Evolutionary conservation across 2,329 filamentous ascomycete species (phyloP), one percentile per base, ranked within the genome.

Genomic region (Penicillium polonicum): DNA sequence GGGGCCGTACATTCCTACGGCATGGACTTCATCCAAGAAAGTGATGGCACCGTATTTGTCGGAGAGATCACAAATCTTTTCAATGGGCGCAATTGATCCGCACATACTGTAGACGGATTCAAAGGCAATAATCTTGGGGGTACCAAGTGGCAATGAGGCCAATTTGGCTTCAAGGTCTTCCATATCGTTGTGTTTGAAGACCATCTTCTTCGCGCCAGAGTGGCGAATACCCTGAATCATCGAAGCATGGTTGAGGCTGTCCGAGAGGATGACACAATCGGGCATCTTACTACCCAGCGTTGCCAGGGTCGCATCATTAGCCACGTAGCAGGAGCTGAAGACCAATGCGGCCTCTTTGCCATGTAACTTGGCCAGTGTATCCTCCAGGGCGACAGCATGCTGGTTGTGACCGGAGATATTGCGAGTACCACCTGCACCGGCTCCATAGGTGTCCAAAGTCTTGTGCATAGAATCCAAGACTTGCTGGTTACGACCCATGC

Each of bases 41-140:
- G 94, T 99, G 63, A 99, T 87, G 39, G 94, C 94, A 58, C 94
- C 94, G 74, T 99, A 99, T 80, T 96, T 97, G 62, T 97, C 92
- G 10, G 94, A 93, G 53, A 99, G 80, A 73, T 99, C 92, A 74
- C 93, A 97, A 61, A 99, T 97, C 72, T 88, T 88, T 78, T 92
- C 91, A 67, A 99, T 99, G 0, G 94, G 94, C 0, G 92, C 94
- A 72, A 99, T 91, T 17, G 92, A 96, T 62, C 94, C 94, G 73
- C 94, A 99, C 94, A 99, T 99, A 80, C 92, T 96, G 80, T 99
- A 99, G 4, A 99, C 94, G 31, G 92, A 96, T 79, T 99, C 94
- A 65, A 97, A 99, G 2, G 94, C 94, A 65, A 99, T 99, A 65
- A 99, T 96, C 82, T 99, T 99, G 57, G 94, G 94, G 36, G 90